Base-by-base conservation (phyloP, 2,329 filamentous ascomycete genomes). In the Aspergillus quadricinctus region DNA sequence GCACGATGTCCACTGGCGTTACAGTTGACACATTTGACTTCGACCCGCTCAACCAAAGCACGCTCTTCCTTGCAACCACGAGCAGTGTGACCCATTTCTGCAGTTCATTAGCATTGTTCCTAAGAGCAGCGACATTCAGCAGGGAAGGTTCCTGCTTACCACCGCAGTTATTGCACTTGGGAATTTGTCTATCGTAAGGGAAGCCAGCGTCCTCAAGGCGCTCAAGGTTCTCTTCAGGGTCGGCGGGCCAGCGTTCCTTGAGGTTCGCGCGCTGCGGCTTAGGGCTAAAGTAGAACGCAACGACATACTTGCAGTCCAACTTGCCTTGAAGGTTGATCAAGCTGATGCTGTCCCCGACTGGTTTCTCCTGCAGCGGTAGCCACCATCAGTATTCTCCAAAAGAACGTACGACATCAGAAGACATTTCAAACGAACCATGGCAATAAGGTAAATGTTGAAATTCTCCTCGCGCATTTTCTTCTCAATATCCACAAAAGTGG, bases 241-340 rank as follows among this genome's bases (percentile, higher is more conserved):
- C 70, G 9, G 64, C 57, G 46, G 82, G 82, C 81, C 81, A 84
- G 48, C 77, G 76, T 2, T 73, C 69, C 21, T 73, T 69, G 21
- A 80, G 74, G 46, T 71, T 75, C 11, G 70, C 69, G 54, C 81
- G 80, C 57, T 77, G 76, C 4, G 80, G 73, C 59, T 80, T 78
- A 14, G 68, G 59, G 11, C 69, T 75, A 61, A 75, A 77, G 65
- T 77, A 81, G 66, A 81, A 79, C 0, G 76, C 76, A 53, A 83
- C 74, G 27, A 77, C 72, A 56, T 78, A 84, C 57, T 78, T 77
- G 67, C 79, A 78, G 56, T 78, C 76, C 19, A 75, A 63, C 52
- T 81, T 79, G 49, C 82, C 82, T 59, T 82, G 75, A 9, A 83
- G 72, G 58, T 81, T 77, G 60, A 84, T 77, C 25, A 82, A 72